A percentile compares a stretch with the other conserved stretches of the same genome.
These are phyloP conservation scores for Meyerozyma athensensis DNA, from an alignment of 1,139 yeast species.

Conservation along the genomic window DNA sequence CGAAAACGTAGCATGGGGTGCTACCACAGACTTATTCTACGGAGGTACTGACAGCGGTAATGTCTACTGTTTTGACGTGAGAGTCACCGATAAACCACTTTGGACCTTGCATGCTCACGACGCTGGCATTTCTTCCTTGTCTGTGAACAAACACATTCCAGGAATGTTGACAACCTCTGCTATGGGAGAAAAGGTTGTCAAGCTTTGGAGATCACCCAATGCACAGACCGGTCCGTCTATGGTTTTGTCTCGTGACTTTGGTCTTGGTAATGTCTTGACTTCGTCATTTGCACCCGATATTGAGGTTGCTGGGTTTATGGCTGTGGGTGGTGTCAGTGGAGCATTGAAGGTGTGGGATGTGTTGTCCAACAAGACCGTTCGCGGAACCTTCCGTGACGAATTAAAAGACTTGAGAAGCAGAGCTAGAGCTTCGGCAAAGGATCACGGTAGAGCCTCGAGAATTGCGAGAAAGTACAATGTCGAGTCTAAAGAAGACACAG, in stretches of 20 bases:
- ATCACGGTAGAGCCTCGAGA: slow-evolving; percentile 60
- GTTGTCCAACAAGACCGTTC: slow-evolving; percentile 74
- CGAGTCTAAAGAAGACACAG: slow-evolving; percentile 46
- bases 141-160: slow-evolving; percentile 60
- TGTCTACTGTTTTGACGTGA: slow-evolving; percentile 82
- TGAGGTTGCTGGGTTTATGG: slow-evolving; percentile 80
- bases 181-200: slow-evolving; percentile 81
- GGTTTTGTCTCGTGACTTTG: slow-evolving; percentile 89
- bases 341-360: slow-evolving; percentile 91
- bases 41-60: slow-evolving; percentile 94
- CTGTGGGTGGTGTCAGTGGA: slow-evolving; percentile 84
- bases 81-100: slow-evolving; percentile 62
- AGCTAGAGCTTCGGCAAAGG: slow-evolving; percentile 56
- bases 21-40: slow-evolving; percentile 53
- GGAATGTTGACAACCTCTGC: slow-evolving; percentile 86
- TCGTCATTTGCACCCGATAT: slow-evolving; percentile 81
- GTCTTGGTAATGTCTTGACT: slow-evolving; percentile 88
- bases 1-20: slow-evolving; percentile 73
- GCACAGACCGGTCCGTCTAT: slow-evolving; percentile 65
- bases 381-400: slow-evolving; percentile 61
- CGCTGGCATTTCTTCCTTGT: slow-evolving; percentile 82
- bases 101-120: slow-evolving; percentile 99
- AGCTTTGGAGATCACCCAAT: slow-evolving; percentile 76
- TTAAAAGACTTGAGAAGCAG: slow-evolving; percentile 46
- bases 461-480: slow-evolving; percentile 63